A percentile compares a stretch with the other conserved stretches of the same genome.
phyloP scores from a whole-genome alignment of 352 stramenopile genomes.

The Phytophthora ramorum region DNA sequence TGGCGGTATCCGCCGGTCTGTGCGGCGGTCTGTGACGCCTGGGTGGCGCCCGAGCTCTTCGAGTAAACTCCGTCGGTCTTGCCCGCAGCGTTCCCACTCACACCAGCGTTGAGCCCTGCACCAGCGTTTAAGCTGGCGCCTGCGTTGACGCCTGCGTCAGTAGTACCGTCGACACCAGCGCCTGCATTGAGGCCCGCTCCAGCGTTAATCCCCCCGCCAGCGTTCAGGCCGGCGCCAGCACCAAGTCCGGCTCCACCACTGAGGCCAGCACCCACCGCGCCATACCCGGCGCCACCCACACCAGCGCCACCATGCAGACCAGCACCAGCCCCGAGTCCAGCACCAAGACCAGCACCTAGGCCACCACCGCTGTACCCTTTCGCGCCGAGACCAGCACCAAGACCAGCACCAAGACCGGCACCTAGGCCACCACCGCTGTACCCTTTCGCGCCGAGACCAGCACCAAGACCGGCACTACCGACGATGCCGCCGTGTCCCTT shows the following conservation, averaged over 20 bases:
- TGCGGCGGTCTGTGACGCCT: background rate
- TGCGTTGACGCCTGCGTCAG: too few species aligned
- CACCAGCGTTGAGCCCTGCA: too few species aligned
- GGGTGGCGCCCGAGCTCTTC: constrained; percentile 1
- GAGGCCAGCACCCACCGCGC: background rate
- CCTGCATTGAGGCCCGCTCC: constrained; percentile 2
- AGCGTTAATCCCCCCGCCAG: background rate
- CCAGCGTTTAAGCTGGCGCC: too few species aligned
- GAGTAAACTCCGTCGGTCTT: background rate
- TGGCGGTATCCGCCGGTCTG: constrained; percentile 2
- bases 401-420: background rate
- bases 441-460: background rate
- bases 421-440: background rate
- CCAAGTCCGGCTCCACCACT: background rate
- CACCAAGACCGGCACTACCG: too few species aligned
- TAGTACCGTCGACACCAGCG: background rate
- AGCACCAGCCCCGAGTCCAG: background rate
- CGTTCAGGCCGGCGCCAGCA: background rate
- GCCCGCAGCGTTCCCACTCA: background rate
- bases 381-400: constrained; percentile 1
- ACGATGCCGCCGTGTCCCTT: background rate
- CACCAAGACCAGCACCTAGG: too few species aligned
- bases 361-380: background rate
- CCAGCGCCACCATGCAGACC: background rate
- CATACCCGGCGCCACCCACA: background rate